A percentile compares a stretch with the other conserved stretches of the same genome.
Conservation (phyloP, 257 asterid genomes). For the Capsicum pubescens region DNA sequence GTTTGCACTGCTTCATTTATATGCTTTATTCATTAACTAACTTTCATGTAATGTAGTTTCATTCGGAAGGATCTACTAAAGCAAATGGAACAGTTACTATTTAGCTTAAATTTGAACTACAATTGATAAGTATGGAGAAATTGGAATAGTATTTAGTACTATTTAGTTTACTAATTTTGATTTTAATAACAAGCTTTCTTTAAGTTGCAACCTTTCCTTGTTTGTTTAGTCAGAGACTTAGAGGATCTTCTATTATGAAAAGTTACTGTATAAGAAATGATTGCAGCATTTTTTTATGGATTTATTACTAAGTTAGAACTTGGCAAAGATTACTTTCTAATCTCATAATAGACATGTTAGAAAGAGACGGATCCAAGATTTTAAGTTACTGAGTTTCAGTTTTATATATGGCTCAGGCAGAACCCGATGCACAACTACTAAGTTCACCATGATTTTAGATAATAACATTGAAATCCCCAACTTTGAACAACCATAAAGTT, state of each 20-base stretch:
- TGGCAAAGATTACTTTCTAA: neutral
- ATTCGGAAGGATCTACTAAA: neutral
- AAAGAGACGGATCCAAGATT: neutral
- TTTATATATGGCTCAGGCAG: neutral
- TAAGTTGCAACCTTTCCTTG: neutral
- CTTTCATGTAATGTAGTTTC: neutral
- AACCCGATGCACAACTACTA: neutral
- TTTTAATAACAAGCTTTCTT: neutral
- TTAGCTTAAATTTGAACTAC: neutral
- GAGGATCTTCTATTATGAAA: neutral
- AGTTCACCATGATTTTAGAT: neutral
- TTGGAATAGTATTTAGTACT: neutral
- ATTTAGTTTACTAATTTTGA: neutral
- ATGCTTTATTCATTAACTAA: neutral
- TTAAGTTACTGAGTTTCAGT: neutral
- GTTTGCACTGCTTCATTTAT: neutral
- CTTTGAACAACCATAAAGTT: neutral
- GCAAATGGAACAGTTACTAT: neutral
- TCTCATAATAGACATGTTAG: neutral
- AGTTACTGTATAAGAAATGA: neutral
- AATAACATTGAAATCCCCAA: neutral
- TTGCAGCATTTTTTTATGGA: neutral
- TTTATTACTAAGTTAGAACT: neutral
- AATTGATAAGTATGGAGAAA: neutral
- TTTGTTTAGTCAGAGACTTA: neutral